These are phyloP conservation scores for Cutaneotrichosporon dermatis DNA, from an alignment of 1,284 basidiomycete species.

Conservation along the genomic window DNA sequence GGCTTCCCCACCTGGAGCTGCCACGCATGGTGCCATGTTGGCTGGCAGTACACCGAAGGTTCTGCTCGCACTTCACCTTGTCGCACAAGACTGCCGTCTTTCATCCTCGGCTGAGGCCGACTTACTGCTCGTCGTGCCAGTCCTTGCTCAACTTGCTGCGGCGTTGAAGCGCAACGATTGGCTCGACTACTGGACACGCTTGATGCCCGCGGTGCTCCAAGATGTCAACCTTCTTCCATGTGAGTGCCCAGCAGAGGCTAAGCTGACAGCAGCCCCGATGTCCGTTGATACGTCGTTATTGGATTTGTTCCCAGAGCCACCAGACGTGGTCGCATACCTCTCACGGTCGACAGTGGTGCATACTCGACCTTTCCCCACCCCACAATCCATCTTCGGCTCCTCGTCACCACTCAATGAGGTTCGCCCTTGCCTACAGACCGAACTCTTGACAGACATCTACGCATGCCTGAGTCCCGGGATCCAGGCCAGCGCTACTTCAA, in stretches of 20 bases:
- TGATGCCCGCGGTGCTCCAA: conserved; percentile 56
- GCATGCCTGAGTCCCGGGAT: conserved; percentile 46
- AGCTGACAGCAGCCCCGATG: background rate
- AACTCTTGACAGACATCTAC: conserved; percentile 26
- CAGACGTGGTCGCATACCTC: conserved; percentile 48
- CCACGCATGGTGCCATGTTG: background rate
- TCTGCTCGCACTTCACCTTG: conserved; percentile 67
- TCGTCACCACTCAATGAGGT: conserved; percentile 41
- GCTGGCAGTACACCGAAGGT: conserved; percentile 17
- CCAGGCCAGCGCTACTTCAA: background rate
- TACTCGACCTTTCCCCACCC: conserved; percentile 31
- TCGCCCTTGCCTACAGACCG: conserved; percentile 23
- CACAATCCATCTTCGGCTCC: conserved; percentile 51
- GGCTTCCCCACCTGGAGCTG: background rate
- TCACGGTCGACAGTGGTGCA: conserved; percentile 21
- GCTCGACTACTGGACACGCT: conserved; percentile 79
- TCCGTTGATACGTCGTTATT: conserved; percentile 26
- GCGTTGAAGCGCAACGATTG: conserved; percentile 65
- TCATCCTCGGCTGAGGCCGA: conserved; percentile 51
- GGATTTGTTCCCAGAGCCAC: conserved; percentile 36
- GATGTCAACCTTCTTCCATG: too few relatives aligned
- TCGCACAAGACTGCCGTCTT: conserved; percentile 59
- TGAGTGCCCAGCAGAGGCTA: too few relatives aligned
- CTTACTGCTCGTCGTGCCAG: conserved; percentile 59
- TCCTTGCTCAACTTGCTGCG: conserved; percentile 65